A percentile compares a stretch with the other conserved stretches of the same genome.
Evolutionary conservation across 2,329 filamentous ascomycete species (phyloP).

Genomic region (Aspergillus jensenii): DNA sequence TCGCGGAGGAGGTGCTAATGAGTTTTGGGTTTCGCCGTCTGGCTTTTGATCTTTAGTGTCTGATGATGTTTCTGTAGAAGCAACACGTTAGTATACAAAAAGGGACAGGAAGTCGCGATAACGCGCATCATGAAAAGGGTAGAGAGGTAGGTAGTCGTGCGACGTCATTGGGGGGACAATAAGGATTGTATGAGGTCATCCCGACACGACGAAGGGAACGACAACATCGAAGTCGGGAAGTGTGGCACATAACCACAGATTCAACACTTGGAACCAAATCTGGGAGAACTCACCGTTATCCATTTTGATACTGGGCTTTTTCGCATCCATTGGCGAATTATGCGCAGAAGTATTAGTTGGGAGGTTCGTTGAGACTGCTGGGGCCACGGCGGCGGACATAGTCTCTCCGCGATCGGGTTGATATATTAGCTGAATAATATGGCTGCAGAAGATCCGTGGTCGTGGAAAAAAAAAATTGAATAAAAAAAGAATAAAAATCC

Average conservation of each 20-base stretch:
- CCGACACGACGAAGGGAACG: constrained; percentile 28
- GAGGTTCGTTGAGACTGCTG: constrained; percentile 34
- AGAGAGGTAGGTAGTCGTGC: constrained; percentile 3
- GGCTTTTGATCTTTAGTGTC: constrained; percentile 37
- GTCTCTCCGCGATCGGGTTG: constrained; percentile 14
- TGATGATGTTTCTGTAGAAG: constrained; percentile 29
- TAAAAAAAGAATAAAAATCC: constrained; percentile 9
- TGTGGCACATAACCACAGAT: constrained; percentile 31
- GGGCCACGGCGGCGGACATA: constrained; percentile 44
- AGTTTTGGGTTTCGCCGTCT: constrained; percentile 61
- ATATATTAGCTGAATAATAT: constrained; percentile 19
- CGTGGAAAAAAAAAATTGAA: constrained; percentile 11
- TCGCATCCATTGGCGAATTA: constrained; percentile 45
- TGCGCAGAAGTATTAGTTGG: constrained; percentile 27
- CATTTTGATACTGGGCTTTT: constrained; percentile 38
- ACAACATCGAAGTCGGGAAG: constrained; percentile 25
- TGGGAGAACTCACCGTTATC: constrained; percentile 38
- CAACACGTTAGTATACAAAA: constrained; percentile 24
- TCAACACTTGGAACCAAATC: constrained; percentile 11
- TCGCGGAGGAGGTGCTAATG: constrained; percentile 70
- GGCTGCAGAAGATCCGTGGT: constrained; percentile 20
- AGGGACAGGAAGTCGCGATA: constrained; percentile 6
- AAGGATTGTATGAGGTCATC: constrained; percentile 38
- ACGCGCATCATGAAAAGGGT: neutral
- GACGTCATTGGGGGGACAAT: constrained; percentile 18